Percentiles rank a stretch among this genome's conserved stretches.
phyloP scores from a whole-genome alignment of 257 asterid genomes.

The Galeopsis tetrahit region DNA sequence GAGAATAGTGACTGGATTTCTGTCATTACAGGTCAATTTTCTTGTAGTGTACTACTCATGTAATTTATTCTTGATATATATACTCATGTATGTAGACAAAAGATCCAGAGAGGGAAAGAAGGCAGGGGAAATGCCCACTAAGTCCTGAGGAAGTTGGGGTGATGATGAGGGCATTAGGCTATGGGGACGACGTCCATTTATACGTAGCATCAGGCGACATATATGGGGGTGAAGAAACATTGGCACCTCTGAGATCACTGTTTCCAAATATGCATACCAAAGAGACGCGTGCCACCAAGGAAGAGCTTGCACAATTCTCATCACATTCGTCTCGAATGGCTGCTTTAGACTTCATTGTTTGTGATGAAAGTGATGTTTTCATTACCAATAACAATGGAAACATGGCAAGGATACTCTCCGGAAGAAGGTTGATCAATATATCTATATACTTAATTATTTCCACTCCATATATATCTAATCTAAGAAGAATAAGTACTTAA shows the following conservation, averaged over 20 bases:
- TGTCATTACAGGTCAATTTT: no score
- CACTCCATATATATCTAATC: neutral
- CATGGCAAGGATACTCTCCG: conserved; percentile 74
- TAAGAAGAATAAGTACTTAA: no score
- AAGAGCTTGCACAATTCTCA: conserved; percentile 53
- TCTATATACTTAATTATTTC: neutral
- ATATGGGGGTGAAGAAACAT: conserved; percentile 63
- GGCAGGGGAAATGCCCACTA: conserved; percentile 67
- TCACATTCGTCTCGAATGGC: conserved; percentile 78
- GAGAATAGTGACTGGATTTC: no score
- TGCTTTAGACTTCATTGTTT: conserved; percentile 70
- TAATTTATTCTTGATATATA: no score
- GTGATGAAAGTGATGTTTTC: conserved; percentile 75
- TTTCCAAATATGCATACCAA: conserved; percentile 71
- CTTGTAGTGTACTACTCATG: no score
- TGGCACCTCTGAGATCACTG: conserved; percentile 66
- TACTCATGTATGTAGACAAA: conserved; percentile 40
- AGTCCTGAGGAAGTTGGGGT: conserved; percentile 76
- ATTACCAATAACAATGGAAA: conserved; percentile 78
- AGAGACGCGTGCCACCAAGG: conserved; percentile 61
- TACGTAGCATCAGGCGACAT: conserved; percentile 74
- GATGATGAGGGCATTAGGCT: conserved; percentile 75
- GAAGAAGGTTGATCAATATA: conserved; percentile 48
- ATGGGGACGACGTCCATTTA: conserved; percentile 57
- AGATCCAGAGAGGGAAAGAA: conserved; percentile 65